These are phyloP conservation scores for Kwoniella mangroviensis DNA, from an alignment of 768 basidiomycete genomes.

Conservation along the genomic window DNA sequence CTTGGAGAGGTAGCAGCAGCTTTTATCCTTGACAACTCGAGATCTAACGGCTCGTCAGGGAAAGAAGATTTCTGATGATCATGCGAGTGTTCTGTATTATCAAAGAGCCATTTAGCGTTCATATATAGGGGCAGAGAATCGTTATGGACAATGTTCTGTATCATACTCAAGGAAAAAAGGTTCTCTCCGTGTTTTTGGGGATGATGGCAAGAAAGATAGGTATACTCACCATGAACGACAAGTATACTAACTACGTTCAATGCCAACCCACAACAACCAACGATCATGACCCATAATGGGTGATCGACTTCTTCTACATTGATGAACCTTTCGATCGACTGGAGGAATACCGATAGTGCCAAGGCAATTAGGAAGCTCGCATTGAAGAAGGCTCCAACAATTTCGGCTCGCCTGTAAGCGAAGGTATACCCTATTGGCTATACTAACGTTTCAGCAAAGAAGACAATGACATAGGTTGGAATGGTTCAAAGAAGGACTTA, in stretches of 20 bases:
- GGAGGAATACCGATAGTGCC: constrained; percentile 64
- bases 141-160: constrained; percentile 1
- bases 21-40: constrained; percentile 12
- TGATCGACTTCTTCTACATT: constrained; percentile 61
- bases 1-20: neutral
- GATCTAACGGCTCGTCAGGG: constrained; percentile 6
- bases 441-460: neutral
- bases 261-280: constrained; percentile 62
- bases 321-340: constrained; percentile 66
- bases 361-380: constrained; percentile 65
- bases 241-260: constrained; percentile 63
- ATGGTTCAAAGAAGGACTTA: neutral
- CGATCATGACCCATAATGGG: constrained; percentile 62
- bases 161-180: neutral
- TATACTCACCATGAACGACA: constrained; percentile 62
- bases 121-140: too few relatives aligned
- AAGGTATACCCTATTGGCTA: constrained; percentile 65
- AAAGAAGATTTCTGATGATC: neutral
- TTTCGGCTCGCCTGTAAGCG: constrained; percentile 66
- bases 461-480: constrained; percentile 23
- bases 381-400: constrained; percentile 66
- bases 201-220: constrained; percentile 60
- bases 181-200: neutral
- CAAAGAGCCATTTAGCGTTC: neutral
- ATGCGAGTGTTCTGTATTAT: neutral